A percentile compares a stretch with the other conserved stretches of the same genome.
Conservation (phyloP, 2,329 filamentous ascomycete genomes). For the Talaromyces sp. region DNA sequence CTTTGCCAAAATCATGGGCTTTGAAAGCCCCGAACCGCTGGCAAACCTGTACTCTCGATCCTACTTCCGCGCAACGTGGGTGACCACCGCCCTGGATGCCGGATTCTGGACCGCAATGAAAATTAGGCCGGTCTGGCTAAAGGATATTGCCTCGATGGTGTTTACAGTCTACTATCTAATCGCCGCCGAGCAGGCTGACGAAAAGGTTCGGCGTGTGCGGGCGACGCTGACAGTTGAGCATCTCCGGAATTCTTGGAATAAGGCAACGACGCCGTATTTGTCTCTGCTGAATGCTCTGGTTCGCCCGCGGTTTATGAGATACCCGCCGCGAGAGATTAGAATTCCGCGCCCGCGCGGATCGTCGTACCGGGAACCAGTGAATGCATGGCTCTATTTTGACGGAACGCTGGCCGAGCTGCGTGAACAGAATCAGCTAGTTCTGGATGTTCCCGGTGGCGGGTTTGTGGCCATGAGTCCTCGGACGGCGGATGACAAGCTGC, state of each 20-base stretch:
- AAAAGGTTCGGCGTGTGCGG: constrained; percentile 89
- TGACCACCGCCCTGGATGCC: constrained; percentile 88
- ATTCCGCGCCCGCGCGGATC: constrained; percentile 77
- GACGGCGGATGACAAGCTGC: constrained; percentile 86
- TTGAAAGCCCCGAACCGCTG: constrained; percentile 89
- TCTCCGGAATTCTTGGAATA: constrained; percentile 90
- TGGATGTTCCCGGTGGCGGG: constrained; percentile 90
- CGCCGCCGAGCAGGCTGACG: constrained; percentile 88
- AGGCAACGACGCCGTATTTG: constrained; percentile 82
- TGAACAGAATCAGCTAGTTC: constrained; percentile 68
- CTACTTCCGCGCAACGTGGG: constrained; percentile 96
- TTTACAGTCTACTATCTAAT: constrained; percentile 90
- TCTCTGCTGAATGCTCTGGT: constrained; percentile 65
- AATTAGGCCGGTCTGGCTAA: constrained; percentile 71
- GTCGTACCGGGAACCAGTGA: constrained; percentile 75
- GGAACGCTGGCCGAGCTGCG: constrained; percentile 73
- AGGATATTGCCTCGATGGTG: constrained; percentile 74
- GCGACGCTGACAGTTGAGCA: constrained; percentile 86
- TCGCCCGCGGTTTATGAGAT: constrained; percentile 72
- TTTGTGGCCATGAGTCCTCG: constrained; percentile 97
- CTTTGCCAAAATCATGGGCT: constrained; percentile 83
- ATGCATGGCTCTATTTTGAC: constrained; percentile 91
- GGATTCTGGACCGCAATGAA: constrained; percentile 99
- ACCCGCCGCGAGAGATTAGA: constrained; percentile 73
- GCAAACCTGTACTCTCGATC: constrained; percentile 88